Percentiles rank a stretch among this genome's conserved stretches.
Conservation (phyloP, 495 filamentous ascomycete species). For the Penicillium coffeae region DNA sequence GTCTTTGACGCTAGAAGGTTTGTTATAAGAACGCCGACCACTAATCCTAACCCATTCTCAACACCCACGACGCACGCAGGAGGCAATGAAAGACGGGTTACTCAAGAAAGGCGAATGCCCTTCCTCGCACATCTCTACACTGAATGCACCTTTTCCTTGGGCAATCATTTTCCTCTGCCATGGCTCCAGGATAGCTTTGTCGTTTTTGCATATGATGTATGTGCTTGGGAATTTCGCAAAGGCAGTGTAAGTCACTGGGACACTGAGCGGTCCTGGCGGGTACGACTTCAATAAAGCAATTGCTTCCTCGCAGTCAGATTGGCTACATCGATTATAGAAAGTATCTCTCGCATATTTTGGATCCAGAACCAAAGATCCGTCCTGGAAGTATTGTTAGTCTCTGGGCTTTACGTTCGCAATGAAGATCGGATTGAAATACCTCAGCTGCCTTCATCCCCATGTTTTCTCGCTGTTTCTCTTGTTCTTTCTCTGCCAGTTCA, state of each 20-base stretch:
- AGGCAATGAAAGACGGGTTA: conserved; percentile 22
- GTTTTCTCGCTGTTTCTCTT: too few species aligned
- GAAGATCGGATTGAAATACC: too few species aligned
- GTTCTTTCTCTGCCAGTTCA: conserved; percentile 21
- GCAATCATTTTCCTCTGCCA: conserved; percentile 26
- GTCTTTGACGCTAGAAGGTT: too few species aligned
- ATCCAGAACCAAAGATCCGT: conserved; percentile 24
- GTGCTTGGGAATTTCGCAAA: conserved; percentile 27
- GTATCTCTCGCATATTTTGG: conserved; percentile 10
- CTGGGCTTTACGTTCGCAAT: too few species aligned
- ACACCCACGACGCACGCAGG: conserved; percentile 20
- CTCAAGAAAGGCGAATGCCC: conserved; percentile 31
- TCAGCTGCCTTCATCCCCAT: too few species aligned
- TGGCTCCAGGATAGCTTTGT: conserved; percentile 22
- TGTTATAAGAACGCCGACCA: too few species aligned
- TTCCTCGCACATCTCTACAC: conserved; percentile 27
- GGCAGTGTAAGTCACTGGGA: conserved; percentile 27
- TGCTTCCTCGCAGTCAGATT: conserved; percentile 19
- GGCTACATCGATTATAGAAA: conserved; percentile 24
- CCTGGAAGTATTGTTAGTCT: too few species aligned
- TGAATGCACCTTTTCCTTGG: conserved; percentile 17
- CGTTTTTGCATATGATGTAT: conserved; percentile 34
- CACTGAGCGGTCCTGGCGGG: conserved; percentile 18
- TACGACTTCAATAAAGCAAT: conserved; percentile 21
- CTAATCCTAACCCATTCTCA: too few species aligned